Percentiles rank a stretch among this genome's conserved stretches.
Evolutionary conservation across 2,329 filamentous ascomycete species (phyloP).

Genomic region (Basipetospora chlamydospora): DNA sequence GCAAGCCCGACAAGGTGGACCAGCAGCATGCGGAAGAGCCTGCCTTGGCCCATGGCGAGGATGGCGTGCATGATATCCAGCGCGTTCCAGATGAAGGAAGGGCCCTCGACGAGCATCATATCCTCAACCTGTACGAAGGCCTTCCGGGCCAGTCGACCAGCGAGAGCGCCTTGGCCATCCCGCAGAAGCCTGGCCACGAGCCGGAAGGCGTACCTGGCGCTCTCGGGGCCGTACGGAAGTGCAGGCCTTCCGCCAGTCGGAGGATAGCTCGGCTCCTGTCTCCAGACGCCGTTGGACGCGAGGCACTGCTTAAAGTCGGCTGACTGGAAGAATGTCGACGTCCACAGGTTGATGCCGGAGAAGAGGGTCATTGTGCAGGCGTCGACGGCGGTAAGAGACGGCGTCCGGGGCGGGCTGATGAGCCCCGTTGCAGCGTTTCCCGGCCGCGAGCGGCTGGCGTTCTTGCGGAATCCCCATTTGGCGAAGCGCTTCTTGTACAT

Average conservation of each 20-base stretch:
- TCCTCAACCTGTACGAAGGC: conserved; percentile 11
- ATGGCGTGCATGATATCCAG: conserved; percentile 8
- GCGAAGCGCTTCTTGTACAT: conserved; percentile 15
- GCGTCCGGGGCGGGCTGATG: too few species aligned
- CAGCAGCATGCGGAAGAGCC: conserved; percentile 8
- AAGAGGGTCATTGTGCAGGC: conserved; percentile 3
- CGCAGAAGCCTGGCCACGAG: conserved; percentile 8
- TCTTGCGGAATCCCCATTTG: conserved; percentile 12
- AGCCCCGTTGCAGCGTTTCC: too few species aligned
- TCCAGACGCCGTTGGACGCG: too few species aligned
- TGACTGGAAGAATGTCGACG: conserved; percentile 6
- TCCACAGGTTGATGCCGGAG: conserved; percentile 7
- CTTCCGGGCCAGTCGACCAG: conserved; percentile 11
- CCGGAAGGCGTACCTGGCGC: conserved; percentile 9
- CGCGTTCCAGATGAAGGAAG: conserved; percentile 8
- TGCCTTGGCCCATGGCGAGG: conserved; percentile 2
- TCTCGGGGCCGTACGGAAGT: conserved; percentile 6
- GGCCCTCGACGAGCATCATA: conserved; percentile 9
- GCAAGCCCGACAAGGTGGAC: conserved; percentile 8
- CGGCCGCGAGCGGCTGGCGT: conserved; percentile 1
- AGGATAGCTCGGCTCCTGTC: too few species aligned
- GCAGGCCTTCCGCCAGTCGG: too few species aligned
- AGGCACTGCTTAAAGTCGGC: too few species aligned
- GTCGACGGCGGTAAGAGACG: not conserved
- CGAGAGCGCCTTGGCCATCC: conserved; percentile 9